Conservation (phyloP, 2,329 filamentous ascomycete genomes). For the Raffaelea deltoideospora region DNA sequence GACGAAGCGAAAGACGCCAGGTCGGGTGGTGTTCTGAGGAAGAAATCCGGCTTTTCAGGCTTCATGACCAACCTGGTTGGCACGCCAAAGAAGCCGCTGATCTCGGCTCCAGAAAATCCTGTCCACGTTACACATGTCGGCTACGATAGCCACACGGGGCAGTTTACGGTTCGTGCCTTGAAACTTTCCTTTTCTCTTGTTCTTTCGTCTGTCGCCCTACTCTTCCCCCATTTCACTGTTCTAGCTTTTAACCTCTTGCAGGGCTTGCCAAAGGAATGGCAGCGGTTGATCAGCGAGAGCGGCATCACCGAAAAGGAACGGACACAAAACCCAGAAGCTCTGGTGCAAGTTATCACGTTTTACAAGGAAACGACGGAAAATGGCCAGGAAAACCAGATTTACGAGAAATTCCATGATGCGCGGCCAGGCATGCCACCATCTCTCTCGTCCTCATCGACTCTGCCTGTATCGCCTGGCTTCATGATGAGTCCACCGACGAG, state of each 20-base stretch:
- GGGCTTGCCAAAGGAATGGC: slow-evolving; percentile 97
- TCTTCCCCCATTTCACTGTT: background rate
- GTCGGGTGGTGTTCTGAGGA: slow-evolving; percentile 45
- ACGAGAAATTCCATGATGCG: slow-evolving; percentile 92
- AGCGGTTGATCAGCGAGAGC: slow-evolving; percentile 84
- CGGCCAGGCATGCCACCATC: slow-evolving; percentile 35
- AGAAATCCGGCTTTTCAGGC: slow-evolving; percentile 78
- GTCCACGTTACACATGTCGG: slow-evolving; percentile 97
- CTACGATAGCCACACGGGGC: slow-evolving; percentile 88
- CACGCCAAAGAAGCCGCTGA: slow-evolving; percentile 78
- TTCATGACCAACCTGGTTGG: slow-evolving; percentile 74
- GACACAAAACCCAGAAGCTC: slow-evolving; percentile 87
- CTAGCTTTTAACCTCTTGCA: slow-evolving; percentile 18
- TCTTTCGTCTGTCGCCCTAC: background rate
- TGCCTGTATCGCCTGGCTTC: slow-evolving; percentile 17
- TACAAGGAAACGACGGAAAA: slow-evolving; percentile 87
- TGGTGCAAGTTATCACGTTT: slow-evolving; percentile 90
- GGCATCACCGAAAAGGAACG: slow-evolving; percentile 94
- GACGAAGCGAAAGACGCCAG: slow-evolving; percentile 58
- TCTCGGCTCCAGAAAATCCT: slow-evolving; percentile 94
- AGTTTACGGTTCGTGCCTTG: slow-evolving; percentile 65
- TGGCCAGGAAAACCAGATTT: slow-evolving; percentile 69
- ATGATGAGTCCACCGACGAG: slow-evolving; percentile 67
- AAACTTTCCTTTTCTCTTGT: background rate
- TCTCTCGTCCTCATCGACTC: slow-evolving; percentile 27